Conservation (phyloP, 1,284 basidiomycete species). For the Ceratobasidium sp. region DNA sequence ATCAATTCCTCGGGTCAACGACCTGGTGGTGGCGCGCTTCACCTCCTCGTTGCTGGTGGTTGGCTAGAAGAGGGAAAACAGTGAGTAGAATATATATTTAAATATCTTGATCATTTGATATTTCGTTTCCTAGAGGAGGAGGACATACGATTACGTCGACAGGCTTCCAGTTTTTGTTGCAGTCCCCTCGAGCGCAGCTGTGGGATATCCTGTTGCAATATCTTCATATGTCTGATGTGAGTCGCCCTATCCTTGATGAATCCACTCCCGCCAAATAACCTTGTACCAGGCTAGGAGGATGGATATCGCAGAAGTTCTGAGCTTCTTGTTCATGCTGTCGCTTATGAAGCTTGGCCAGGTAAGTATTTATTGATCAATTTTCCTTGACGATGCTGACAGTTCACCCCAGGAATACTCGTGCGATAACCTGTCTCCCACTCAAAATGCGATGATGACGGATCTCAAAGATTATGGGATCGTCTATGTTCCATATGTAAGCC, state of each 20-base stretch:
- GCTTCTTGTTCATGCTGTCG: constrained; percentile 95
- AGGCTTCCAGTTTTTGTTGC: constrained; percentile 96
- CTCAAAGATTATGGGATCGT: constrained; percentile 95
- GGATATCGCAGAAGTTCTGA: constrained; percentile 93
- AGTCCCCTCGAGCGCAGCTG: constrained; percentile 96
- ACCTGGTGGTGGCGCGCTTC: constrained; percentile 84
- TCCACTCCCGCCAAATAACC: constrained; percentile 1
- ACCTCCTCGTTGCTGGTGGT: constrained; percentile 84
- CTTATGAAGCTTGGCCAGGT: constrained; percentile 92
- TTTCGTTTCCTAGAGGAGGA: constrained; percentile 51
- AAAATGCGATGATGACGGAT: constrained; percentile 90
- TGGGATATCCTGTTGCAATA: constrained; percentile 97
- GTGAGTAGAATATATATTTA: constrained; percentile 47
- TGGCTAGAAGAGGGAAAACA: constrained; percentile 71
- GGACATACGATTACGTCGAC: constrained; percentile 86
- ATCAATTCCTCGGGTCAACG: constrained; percentile 72
- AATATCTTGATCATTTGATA: background rate
- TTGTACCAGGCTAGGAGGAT: constrained; percentile 76
- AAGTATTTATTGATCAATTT: constrained; percentile 51
- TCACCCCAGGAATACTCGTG: constrained; percentile 84
- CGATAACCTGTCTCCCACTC: constrained; percentile 80
- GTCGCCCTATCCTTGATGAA: constrained; percentile 49
- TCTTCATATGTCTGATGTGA: constrained; percentile 80
- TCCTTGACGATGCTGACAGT: background rate
- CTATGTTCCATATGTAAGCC: constrained; percentile 75